Evolutionary conservation across 192 early-diverging fungal genomes (phyloP).

Genomic region (Phlyctochytrium planicorne): DNA sequence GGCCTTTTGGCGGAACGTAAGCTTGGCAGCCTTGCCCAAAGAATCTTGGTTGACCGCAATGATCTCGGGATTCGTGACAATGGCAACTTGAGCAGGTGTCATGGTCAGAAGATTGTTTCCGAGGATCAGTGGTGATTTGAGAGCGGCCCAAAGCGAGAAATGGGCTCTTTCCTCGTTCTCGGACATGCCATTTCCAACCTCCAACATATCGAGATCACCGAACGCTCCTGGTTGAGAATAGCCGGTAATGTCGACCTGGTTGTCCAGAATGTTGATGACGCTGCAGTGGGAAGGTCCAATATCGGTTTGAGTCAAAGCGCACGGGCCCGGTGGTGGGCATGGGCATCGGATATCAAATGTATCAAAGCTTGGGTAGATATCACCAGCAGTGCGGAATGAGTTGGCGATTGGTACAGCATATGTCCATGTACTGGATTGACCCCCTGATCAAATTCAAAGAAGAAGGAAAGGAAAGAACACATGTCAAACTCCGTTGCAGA

Average conservation of each 20-base stretch:
- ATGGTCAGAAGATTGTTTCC: constrained; percentile 50
- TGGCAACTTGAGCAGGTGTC: constrained; percentile 13
- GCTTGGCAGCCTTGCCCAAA: constrained; percentile 35
- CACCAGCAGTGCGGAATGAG: constrained; percentile 34
- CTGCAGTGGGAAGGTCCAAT: constrained; percentile 10
- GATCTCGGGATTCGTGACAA: constrained; percentile 47
- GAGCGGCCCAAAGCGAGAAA: constrained; percentile 56
- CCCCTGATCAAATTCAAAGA: too few relatives aligned
- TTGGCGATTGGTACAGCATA: constrained; percentile 38
- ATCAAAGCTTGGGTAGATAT: constrained; percentile 24
- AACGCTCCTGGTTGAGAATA: constrained; percentile 41
- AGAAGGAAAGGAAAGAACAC: too few relatives aligned
- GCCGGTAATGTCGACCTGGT: constrained; percentile 8
- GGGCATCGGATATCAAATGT: too few relatives aligned
- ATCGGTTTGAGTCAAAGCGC: too few relatives aligned
- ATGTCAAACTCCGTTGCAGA: too few relatives aligned
- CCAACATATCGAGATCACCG: constrained; percentile 58
- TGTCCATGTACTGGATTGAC: constrained; percentile 48
- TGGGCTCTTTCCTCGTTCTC: constrained; percentile 48
- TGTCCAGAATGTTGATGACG: constrained; percentile 37
- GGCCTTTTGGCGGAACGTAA: neutral
- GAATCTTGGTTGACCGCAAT: constrained; percentile 64
- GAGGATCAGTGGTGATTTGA: constrained; percentile 60
- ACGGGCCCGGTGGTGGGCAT: too few relatives aligned
- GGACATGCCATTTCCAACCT: constrained; percentile 55